Evolutionary conservation across 106 monocot genomes (phyloP).

Genomic region (Phalaenopsis equestris): DNA sequence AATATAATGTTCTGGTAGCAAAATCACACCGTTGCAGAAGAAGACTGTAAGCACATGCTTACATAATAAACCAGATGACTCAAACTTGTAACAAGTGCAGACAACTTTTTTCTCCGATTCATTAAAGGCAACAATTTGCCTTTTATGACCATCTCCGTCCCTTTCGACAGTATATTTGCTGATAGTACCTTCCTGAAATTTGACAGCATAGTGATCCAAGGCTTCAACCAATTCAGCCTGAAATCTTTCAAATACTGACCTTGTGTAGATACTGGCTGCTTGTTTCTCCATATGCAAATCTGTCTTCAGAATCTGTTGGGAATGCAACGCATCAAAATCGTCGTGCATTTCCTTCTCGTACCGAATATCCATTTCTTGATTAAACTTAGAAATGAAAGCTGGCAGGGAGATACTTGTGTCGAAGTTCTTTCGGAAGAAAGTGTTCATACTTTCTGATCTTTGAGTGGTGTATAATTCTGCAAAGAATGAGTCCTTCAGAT

Average conservation of each 20-base stretch:
- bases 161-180: slow-evolving; percentile 46
- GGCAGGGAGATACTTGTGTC: slow-evolving; percentile 28
- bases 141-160: slow-evolving; percentile 27
- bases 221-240: slow-evolving; percentile 56
- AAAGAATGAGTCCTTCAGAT: slow-evolving; percentile 54
- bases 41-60: slow-evolving; percentile 60
- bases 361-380: slow-evolving; percentile 36
- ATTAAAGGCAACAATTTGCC: slow-evolving; percentile 31
- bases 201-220: slow-evolving; percentile 32
- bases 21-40: slow-evolving; percentile 17
- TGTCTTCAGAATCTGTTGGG: slow-evolving; percentile 39
- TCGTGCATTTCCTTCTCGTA: slow-evolving; percentile 53
- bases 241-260: slow-evolving; percentile 47
- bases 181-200: slow-evolving; percentile 45
- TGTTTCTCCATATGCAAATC: slow-evolving; percentile 50
- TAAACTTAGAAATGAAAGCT: slow-evolving; percentile 49
- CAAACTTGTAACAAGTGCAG: slow-evolving; percentile 62
- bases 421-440: slow-evolving; percentile 48
- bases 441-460: slow-evolving; percentile 57
- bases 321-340: slow-evolving; percentile 26
- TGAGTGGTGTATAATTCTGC: slow-evolving; percentile 51
- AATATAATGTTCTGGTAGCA: slow-evolving; percentile 54
- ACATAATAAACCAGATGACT: slow-evolving; percentile 56
- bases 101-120: slow-evolving; percentile 42
- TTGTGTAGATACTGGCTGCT: slow-evolving; percentile 57